A percentile compares a stretch with the other conserved stretches of the same genome.
phyloP scores from a whole-genome alignment of 192 early-diverging fungal genomes.

The Backusella sp. region DNA sequence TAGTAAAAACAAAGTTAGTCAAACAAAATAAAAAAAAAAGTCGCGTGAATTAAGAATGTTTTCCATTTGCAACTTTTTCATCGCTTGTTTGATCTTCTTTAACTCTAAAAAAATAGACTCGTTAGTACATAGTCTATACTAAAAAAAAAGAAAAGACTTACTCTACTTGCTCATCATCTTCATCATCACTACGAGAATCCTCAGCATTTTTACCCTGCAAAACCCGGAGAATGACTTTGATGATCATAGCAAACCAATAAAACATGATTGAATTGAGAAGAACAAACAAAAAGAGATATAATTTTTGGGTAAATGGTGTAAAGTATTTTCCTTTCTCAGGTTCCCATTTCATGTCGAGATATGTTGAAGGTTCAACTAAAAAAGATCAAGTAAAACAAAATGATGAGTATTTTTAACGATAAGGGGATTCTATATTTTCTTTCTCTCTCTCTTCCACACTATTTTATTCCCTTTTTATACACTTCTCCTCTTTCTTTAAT shows the following conservation, averaged over 20 bases:
- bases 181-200: constrained; percentile 67
- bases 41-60: constrained; percentile 6
- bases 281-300: constrained; percentile 59
- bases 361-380: constrained; percentile 42
- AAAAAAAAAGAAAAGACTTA: not conserved
- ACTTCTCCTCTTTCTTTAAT: not conserved
- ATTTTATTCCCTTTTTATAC: not conserved
- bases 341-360: constrained; percentile 58
- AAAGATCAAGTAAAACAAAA: not conserved
- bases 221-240: constrained; percentile 59
- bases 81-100: constrained; percentile 1
- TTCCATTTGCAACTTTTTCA: constrained; percentile 5
- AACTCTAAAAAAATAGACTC: constrained; percentile 2
- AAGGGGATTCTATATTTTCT: not conserved
- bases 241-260: constrained; percentile 78
- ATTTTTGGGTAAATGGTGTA: constrained; percentile 43
- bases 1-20: not conserved
- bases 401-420: not conserved
- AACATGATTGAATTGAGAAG: constrained; percentile 67
- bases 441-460: not conserved
- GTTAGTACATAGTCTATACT: not conserved
- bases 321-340: constrained; percentile 57
- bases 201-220: constrained; percentile 57
- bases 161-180: constrained; percentile 12
- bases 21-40: not conserved